Base-by-base conservation (phyloP, 768 basidiomycete genomes). In the Trametes sanguinea region DNA sequence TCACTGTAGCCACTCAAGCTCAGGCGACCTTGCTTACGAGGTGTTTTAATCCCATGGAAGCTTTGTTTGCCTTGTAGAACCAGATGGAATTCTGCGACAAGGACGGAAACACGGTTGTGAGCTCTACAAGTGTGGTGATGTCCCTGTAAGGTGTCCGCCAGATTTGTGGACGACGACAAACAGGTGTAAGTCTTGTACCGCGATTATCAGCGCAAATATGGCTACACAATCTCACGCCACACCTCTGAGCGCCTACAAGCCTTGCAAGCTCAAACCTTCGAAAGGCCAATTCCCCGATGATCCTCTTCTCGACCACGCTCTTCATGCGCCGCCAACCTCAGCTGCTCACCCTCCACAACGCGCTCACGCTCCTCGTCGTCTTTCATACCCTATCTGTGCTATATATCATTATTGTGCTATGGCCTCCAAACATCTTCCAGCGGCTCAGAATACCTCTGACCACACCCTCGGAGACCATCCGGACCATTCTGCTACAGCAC, bases 401-500 rank as follows among this genome's bases (percentile, higher is more conserved):
- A 16, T 77, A 84, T 67, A 69, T 68, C 27, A 60, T 86, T 8
- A 68, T 83, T 35, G 72, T 83, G 13, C 71, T 75, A 29, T 80
- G 78, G 52, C 86, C 89, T 8, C 78, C 80, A 48, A 90, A 90
- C 68, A 69, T 92, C 35, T 92, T 89, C 71, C 76, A 74, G 42
- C 73, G 77, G 3, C 75, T 90, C n/a, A 67, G 75, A 1, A 70
- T 89, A 47, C 83, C 87, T 1, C 63, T 88, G 51, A 85, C 80
- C 60, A 78, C 78, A 2, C 77, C 86, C 0, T 75, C 81, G 32
- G 85, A 88, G 37, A 67, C 69, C 8, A 80, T 92, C 43, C 81
- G 80, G 14, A 73, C 75, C 6, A 62, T 79, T 9, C 70, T 90
- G 40, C 65, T 80, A 4, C 74, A 73, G 54, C 73, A 74, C 39